Base-by-base conservation (phyloP, 768 basidiomycete genomes). In the Auriscalpium orientale region DNA sequence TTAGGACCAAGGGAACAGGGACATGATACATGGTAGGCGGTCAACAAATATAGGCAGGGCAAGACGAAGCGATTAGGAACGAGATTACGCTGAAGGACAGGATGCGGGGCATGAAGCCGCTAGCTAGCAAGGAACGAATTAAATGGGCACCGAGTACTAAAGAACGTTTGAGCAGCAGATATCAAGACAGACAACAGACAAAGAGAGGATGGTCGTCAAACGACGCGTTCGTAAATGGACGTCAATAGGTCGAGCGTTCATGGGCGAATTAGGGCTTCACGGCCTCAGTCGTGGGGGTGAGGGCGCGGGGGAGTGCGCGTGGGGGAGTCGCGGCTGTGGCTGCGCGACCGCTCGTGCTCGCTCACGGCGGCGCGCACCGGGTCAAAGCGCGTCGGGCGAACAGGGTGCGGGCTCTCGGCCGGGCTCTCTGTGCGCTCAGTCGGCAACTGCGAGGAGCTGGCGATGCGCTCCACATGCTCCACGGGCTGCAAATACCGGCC, bases 311-410 rank as follows among this genome's bases (percentile, higher is more conserved):
- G 16, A 16, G 20, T 15, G 20, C 16, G 57, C 21, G 58, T 56
- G 8, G 55, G 53, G 49, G 18, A 12, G 16, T 59, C 49, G 8
- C 52, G 59, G 12, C 58, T 46, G 47, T 46, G 52, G 21, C 60
- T 61, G 16, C 49, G 50, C 18, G 58, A 47, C 21, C 51, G 13
- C 21, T 21, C 40, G 21, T 54, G 45, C 37, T 60, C 61, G 48
- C 58, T 59, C 46, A 55, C 46, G 0, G 58, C 63, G 34, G 59
- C 62, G 43, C 57, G 65, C 12, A 65, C 64, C 4, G 64, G 64
- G 38, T 65, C 65, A 15, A 65, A 65, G 13, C 64, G 64, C 8
- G 36, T 50, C 16, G 50, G 11, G 22, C 56, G 58, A 18, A 21
- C 5, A 43, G 46, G 36, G 18, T 48, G 47, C 4, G 54, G 45